Conservation (phyloP, 495 filamentous ascomycete species). For the Glonium stellatum region DNA sequence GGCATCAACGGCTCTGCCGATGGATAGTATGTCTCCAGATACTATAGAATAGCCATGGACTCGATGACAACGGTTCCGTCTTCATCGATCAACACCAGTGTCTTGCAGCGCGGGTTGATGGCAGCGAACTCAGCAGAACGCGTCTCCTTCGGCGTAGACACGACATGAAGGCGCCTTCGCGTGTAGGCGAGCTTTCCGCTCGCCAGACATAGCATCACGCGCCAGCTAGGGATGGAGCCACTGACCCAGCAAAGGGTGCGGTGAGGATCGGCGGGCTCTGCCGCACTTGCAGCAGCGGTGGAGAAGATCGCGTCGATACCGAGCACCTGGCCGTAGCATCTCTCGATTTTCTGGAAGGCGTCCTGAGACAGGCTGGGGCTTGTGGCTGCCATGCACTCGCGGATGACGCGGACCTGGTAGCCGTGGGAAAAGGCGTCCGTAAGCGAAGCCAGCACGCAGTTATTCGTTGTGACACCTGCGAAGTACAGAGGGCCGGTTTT, state of each 20-base stretch:
- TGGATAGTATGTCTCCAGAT: neutral
- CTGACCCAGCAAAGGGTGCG: neutral
- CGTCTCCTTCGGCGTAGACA: slow-evolving; percentile 1
- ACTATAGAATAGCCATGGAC: slow-evolving; percentile 2
- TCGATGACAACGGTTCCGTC: neutral
- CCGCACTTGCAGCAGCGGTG: neutral
- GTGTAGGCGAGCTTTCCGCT: neutral
- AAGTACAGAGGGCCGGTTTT: neutral
- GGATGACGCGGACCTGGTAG: neutral
- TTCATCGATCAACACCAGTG: neutral
- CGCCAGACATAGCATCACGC: neutral
- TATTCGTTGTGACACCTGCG: slow-evolving; percentile 1
- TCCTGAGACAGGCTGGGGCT: neutral
- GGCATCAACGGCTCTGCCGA: neutral
- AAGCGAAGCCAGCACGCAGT: neutral
- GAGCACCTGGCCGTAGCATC: neutral
- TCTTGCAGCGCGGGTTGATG: neutral
- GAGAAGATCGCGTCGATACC: neutral
- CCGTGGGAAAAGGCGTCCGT: neutral
- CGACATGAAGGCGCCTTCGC: neutral
- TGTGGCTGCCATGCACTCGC: neutral
- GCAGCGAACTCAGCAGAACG: neutral
- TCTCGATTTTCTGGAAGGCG: neutral
- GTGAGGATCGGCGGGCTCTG: neutral
- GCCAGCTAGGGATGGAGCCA: neutral